These are phyloP conservation scores for Ceratocystis huliohia DNA, from an alignment of 2,329 filamentous ascomycete genomes.

Conservation along the genomic window DNA sequence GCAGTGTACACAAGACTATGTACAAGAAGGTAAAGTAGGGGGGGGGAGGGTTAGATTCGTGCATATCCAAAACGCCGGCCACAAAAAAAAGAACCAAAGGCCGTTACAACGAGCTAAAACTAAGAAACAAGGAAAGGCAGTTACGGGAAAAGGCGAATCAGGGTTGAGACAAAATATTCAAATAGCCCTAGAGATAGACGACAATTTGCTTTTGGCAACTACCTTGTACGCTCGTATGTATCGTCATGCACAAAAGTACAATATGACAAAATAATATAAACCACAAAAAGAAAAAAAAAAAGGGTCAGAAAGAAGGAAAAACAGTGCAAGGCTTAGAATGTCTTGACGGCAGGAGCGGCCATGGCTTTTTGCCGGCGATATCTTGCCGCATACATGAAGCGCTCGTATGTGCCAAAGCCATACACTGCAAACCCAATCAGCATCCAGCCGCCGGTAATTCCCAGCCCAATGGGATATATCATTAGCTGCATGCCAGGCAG, in stretches of 20 bases:
- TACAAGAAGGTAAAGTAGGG: neutral
- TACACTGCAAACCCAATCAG: conserved; percentile 43
- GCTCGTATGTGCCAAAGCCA: conserved; percentile 52
- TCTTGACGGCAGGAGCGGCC: conserved; percentile 13
- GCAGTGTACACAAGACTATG: neutral
- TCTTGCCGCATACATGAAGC: conserved; percentile 52
- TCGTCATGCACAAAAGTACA: neutral
- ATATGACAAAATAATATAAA: neutral
- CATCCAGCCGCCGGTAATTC: conserved; percentile 53
- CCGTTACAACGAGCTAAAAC: neutral
- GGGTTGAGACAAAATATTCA: neutral
- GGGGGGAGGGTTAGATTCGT: neutral
- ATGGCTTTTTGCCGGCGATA: conserved; percentile 30
- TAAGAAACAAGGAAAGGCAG: neutral
- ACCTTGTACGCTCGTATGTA: neutral
- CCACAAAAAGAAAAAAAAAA: neutral
- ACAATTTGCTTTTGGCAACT: neutral
- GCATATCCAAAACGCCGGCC: conserved; percentile 6
- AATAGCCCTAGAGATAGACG: neutral
- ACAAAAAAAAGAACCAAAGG: conserved; percentile 4
- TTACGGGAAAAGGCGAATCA: neutral
- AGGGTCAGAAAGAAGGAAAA: neutral
- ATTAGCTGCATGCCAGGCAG: conserved; percentile 56
- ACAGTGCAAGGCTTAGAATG: conserved; percentile 13
- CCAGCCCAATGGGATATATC: conserved; percentile 57